Conservation (phyloP, 1,139 yeast genomes). For the Casaregolazyma lundiana region DNA sequence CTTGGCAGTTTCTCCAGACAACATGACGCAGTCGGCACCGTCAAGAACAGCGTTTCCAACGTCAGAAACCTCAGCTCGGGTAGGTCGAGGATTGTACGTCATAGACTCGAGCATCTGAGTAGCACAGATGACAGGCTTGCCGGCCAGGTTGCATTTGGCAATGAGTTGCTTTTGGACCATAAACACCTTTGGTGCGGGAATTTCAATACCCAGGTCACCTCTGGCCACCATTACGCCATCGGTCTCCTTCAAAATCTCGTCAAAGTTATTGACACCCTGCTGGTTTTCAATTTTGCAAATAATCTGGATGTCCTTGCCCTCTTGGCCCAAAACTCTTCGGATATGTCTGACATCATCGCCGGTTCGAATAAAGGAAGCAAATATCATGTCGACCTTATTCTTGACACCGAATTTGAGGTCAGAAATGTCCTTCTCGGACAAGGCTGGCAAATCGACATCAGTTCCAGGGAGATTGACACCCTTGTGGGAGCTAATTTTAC, state of each 20-base stretch:
- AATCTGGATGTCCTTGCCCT: constrained; percentile 92
- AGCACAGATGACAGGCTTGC: constrained; percentile 99
- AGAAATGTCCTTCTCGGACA: constrained; percentile 90
- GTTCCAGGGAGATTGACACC: constrained; percentile 99
- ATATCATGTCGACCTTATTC: constrained; percentile 95
- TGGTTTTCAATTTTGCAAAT: constrained; percentile 97
- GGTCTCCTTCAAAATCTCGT: constrained; percentile 86
- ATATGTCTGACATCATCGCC: constrained; percentile 86
- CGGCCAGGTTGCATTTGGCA: constrained; percentile 98
- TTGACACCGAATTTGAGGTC: constrained; percentile 93
- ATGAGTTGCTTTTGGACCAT: constrained; percentile 98
- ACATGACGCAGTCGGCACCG: constrained; percentile 99
- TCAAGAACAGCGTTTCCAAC: constrained; percentile 98
- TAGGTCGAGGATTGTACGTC: constrained; percentile 99
- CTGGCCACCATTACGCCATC: constrained; percentile 99
- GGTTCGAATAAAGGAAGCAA: constrained; percentile 96
- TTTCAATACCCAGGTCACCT: constrained; percentile 99
- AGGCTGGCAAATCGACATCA: constrained; percentile 97
- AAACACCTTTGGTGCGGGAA: constrained; percentile 98
- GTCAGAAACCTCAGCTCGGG: constrained; percentile 99
- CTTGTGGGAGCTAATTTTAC: constrained; percentile 94
- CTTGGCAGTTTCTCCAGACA: constrained; percentile 99
- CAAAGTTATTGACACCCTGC: constrained; percentile 99
- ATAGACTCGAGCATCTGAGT: constrained; percentile 99
- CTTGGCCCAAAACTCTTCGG: constrained; percentile 93